Conservation (phyloP, 768 basidiomycete genomes). For the Suillus fuscotomentosus region DNA sequence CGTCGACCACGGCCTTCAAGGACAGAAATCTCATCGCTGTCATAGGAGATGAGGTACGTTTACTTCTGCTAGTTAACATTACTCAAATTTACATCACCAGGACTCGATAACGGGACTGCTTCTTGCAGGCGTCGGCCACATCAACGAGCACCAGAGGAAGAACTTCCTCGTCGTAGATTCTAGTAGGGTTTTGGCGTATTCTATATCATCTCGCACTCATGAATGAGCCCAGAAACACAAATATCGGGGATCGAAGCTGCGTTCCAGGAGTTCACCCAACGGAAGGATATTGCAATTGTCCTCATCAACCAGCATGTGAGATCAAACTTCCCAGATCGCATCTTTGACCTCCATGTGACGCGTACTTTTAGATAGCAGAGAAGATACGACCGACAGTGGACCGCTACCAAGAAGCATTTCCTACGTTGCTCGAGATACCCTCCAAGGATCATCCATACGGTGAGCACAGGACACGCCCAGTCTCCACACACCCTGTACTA, state of each 20-base stretch:
- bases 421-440: constrained; percentile 95
- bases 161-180: constrained; percentile 95
- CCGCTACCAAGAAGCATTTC: constrained; percentile 94
- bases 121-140: constrained; percentile 91
- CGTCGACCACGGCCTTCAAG: constrained; percentile 58
- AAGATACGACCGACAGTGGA: constrained; percentile 95
- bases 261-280: constrained; percentile 93
- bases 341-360: constrained; percentile 3
- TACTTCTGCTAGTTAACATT: neutral
- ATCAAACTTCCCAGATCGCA: constrained; percentile 12
- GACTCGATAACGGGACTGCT: constrained; percentile 97
- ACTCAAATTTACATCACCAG: constrained; percentile 38
- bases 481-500: constrained; percentile 2
- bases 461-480: constrained; percentile 34
- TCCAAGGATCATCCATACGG: constrained; percentile 99
- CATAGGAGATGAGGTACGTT: constrained; percentile 91
- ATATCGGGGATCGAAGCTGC: constrained; percentile 86
- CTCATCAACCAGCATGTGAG: constrained; percentile 98
- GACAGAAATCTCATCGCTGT: constrained; percentile 90
- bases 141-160: constrained; percentile 90
- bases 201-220: constrained; percentile 10
- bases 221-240: constrained; percentile 69
- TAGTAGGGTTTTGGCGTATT: constrained; percentile 54
- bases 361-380: constrained; percentile 77
- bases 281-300: constrained; percentile 93